phyloP scores from a whole-genome alignment of 176 grass and related monocot species.

The Lolium perenne region DNA sequence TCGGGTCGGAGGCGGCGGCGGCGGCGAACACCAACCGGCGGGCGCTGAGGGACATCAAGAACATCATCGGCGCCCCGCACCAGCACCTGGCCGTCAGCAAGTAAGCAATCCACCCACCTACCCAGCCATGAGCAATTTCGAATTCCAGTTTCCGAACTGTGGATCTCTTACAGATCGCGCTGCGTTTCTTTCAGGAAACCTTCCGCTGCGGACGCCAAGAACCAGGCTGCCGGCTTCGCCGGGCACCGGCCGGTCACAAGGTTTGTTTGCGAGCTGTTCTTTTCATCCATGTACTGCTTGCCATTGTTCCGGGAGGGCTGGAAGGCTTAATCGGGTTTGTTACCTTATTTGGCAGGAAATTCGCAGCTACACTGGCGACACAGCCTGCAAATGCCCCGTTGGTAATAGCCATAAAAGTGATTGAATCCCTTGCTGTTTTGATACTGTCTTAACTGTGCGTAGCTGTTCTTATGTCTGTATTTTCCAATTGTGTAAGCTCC shows the following conservation, averaged over 20 bases:
- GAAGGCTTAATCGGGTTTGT: conserved; percentile 26
- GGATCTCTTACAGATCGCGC: conserved; percentile 20
- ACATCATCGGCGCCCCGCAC: conserved; percentile 48
- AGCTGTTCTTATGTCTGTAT: conserved; percentile 11
- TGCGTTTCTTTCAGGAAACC: conserved; percentile 49
- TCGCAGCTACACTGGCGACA: conserved; percentile 51
- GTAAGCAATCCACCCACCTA: conserved; percentile 46
- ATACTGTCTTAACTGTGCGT: background rate
- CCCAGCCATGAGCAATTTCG: background rate
- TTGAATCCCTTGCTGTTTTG: conserved; percentile 20
- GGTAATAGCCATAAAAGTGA: conserved; percentile 42
- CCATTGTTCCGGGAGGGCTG: background rate
- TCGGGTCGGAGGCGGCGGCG: conserved; percentile 10
- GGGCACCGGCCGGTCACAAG: conserved; percentile 63
- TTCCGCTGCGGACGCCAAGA: conserved; percentile 35
- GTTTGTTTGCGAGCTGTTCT: conserved; percentile 43
- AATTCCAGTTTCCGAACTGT: background rate
- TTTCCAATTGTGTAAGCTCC: background rate
- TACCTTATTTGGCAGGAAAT: conserved; percentile 55
- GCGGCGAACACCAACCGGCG: conserved; percentile 50
- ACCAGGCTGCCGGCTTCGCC: background rate
- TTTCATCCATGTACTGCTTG: background rate
- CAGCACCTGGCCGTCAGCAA: conserved; percentile 60
- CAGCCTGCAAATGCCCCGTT: conserved; percentile 41
- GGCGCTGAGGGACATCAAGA: conserved; percentile 66